A percentile compares a stretch with the other conserved stretches of the same genome.
phyloP scores from a whole-genome alignment of 2,329 filamentous ascomycete genomes.

The Diaporthe longicolla region DNA sequence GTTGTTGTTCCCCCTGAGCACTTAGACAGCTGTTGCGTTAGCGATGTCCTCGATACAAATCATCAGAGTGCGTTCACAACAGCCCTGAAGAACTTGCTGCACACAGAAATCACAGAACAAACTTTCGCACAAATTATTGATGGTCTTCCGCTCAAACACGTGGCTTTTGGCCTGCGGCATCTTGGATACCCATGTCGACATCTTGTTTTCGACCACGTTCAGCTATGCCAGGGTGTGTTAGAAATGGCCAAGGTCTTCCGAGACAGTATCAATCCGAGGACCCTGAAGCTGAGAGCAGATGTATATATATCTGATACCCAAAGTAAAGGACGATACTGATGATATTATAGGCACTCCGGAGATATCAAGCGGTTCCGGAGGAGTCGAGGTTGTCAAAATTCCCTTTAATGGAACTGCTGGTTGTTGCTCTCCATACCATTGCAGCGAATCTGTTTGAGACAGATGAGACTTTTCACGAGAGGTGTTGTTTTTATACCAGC shows the following conservation, averaged over 20 bases:
- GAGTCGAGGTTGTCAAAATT: constrained; percentile 8
- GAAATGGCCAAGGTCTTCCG: not conserved
- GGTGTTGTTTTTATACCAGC: not conserved
- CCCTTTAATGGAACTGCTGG: constrained; percentile 1
- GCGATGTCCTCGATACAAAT: not conserved
- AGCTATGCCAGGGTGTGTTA: constrained; percentile 10
- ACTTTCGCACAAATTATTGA: constrained; percentile 35
- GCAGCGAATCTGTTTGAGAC: constrained; percentile 6
- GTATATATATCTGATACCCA: not conserved
- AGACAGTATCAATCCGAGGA: not conserved
- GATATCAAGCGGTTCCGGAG: constrained; percentile 11
- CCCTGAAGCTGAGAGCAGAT: not conserved
- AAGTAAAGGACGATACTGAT: not conserved
- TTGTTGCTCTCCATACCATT: constrained; percentile 5
- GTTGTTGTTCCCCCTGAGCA: not conserved
- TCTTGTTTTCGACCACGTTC: not conserved
- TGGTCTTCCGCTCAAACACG: constrained; percentile 21
- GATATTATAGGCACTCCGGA: not conserved
- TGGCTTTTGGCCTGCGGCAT: not conserved
- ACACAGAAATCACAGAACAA: constrained; percentile 18
- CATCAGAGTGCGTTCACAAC: not conserved
- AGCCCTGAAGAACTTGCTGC: constrained; percentile 6
- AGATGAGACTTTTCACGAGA: not conserved
- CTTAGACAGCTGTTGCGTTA: not conserved
- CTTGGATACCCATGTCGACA: not conserved